Base-by-base conservation (phyloP, 495 filamentous ascomycete species). In the Cetradonia linearis region DNA sequence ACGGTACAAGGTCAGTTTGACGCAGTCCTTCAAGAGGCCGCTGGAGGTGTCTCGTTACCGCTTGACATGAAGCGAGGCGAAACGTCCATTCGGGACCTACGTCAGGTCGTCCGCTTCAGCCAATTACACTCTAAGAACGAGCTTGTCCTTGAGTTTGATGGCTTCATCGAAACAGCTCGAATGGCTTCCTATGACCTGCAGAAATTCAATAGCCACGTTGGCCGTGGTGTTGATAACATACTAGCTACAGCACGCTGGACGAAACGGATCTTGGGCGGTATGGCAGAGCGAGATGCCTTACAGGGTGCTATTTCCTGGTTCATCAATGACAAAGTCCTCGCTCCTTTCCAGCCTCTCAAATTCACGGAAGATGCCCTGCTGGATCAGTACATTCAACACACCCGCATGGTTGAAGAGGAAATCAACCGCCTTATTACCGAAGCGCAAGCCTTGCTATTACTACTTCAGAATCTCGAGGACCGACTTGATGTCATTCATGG, bases 51-150 rank as follows among this genome's bases (percentile, higher is more conserved):
- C 2, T 78, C 77, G 7, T 71, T 88, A 18, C 86, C 85, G 1
- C 69, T 83, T 60, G 81, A 84, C 62, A 86, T 89, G 79, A 87
- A 86, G 70, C 74, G 78, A 13, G 77, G 80, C 25, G 85, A 87
- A 71, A 72, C 78, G 13, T 78, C 78, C n/a, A 79, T 88, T 27
- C 80, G 84, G n/a, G 86, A 87, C 65, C 71, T 88, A 44, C 77
- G 81, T 20, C 81, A 82, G 44, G 69, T 85, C 48, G 83, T 89
- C 40, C 79, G 81, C 44, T 76, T 71, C 61, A 77, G 74, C 62
- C 62, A 66, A 16, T 68, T 79, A 2, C 74, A 73, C 13, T 76
- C 77, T 2, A 68, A 69, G 20, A 79, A 81, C 33, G 83, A 87
- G 66, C 72, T 89, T 8, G 79, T 84, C 4, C 76, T 81, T 20